Conservation (phyloP, 139 green algal species). For the Coelastrella sp. region DNA sequence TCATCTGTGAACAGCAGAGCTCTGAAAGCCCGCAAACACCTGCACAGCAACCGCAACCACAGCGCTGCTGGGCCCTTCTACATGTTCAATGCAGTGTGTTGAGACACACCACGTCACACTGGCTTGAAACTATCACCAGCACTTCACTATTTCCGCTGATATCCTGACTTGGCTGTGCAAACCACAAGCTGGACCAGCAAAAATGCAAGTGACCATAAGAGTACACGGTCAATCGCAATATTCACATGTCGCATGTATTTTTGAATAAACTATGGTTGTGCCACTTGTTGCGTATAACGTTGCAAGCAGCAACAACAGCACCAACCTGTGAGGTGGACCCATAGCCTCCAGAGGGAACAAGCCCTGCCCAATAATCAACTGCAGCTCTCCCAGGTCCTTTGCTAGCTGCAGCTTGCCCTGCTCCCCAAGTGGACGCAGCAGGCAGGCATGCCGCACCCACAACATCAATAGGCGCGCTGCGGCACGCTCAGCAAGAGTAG, state of each 20-base stretch:
- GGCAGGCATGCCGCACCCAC: conserved; percentile 89
- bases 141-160: no score
- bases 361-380: conserved; percentile 77
- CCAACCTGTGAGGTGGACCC: conserved; percentile 60
- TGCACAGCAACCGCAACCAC: neutral
- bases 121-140: no score
- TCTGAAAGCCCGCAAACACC: conserved; percentile 49
- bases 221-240: conserved; percentile 61
- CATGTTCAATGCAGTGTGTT: no score
- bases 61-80: no score
- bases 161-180: no score
- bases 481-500: conserved; percentile 79
- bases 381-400: conserved; percentile 93
- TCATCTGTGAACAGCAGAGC: conserved; percentile 64
- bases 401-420: conserved; percentile 62
- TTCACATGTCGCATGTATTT: conserved; percentile 91
- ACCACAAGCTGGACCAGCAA: conserved; percentile 10
- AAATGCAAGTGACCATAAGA: conserved; percentile 75
- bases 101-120: no score
- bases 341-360: conserved; percentile 83
- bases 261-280: conserved; percentile 64
- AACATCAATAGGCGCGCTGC: conserved; percentile 86
- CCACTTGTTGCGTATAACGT: neutral
- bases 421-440: conserved; percentile 81
- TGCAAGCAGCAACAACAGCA: neutral